These are phyloP conservation scores for Moesziomyces globuligerus DNA, from an alignment of 1,284 basidiomycete genomes.

Conservation along the genomic window DNA sequence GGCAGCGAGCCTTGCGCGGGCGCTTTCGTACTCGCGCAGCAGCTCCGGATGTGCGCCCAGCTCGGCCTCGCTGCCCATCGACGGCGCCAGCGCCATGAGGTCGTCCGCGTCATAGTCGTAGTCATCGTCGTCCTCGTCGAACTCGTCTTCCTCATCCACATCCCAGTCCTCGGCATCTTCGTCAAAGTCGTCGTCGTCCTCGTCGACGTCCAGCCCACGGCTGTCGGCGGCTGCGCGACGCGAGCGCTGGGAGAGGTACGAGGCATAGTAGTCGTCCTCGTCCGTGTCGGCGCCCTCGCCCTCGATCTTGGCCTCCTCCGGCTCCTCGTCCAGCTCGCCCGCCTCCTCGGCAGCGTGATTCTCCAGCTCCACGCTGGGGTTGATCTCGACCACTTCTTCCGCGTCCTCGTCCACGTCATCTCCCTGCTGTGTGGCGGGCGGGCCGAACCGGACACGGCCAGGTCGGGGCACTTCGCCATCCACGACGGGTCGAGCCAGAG, in stretches of 20 bases:
- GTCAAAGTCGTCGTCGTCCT: constrained; percentile 17
- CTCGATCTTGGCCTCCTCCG: constrained; percentile 41
- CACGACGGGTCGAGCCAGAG: constrained; percentile 32
- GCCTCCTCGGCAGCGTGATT: constrained; percentile 69
- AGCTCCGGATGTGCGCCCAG: constrained; percentile 49
- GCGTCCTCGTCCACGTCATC: constrained; percentile 23
- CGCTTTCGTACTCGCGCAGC: constrained; percentile 58
- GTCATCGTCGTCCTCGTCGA: constrained; percentile 50
- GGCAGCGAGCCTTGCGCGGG: constrained; percentile 47
- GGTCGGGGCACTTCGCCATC: constrained; percentile 40
- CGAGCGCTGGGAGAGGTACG: constrained; percentile 28
- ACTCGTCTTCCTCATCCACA: constrained; percentile 70
- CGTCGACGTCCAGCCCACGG: constrained; percentile 73
- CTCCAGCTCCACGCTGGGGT: constrained; percentile 75
- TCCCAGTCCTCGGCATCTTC: constrained; percentile 76
- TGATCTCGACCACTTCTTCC: constrained; percentile 18
- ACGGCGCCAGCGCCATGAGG: constrained; percentile 53
- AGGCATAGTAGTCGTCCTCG: constrained; percentile 70
- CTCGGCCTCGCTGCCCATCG: constrained; percentile 40
- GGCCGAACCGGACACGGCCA: constrained; percentile 44
- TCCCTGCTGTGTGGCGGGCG: constrained; percentile 5
- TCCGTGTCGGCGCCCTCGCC: constrained; percentile 65
- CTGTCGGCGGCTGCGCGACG: constrained; percentile 15
- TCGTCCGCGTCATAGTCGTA: constrained; percentile 62
- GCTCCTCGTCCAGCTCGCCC: constrained; percentile 72